Evolutionary conservation across 148 eudicot species (phyloP).

Genomic region (Rhododendron simsii): DNA sequence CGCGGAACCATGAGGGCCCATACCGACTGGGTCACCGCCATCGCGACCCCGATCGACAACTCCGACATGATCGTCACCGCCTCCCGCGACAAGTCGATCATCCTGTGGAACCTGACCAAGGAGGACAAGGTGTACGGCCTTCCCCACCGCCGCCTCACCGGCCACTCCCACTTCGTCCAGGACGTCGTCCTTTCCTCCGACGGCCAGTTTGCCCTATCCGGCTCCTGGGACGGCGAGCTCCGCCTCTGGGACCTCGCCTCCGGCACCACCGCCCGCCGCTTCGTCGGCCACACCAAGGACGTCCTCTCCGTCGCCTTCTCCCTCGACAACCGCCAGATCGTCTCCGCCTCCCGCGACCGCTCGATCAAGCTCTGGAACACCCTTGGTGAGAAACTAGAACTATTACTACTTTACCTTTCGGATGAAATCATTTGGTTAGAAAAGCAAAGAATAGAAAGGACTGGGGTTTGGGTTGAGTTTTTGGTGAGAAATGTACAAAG

Average conservation of each 20-base stretch:
- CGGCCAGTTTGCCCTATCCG: slow-evolving; percentile 80
- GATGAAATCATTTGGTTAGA: neutral
- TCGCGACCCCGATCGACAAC: slow-evolving; percentile 60
- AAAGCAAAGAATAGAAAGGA: neutral
- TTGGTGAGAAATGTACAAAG: neutral
- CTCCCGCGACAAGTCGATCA: slow-evolving; percentile 54
- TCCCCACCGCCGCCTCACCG: slow-evolving; percentile 65
- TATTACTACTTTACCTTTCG: neutral
- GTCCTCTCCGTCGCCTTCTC: slow-evolving; percentile 85
- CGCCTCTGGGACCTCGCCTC: slow-evolving; percentile 77
- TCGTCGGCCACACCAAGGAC: slow-evolving; percentile 84
- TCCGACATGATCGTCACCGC: slow-evolving; percentile 51
- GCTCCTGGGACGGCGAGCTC: slow-evolving; percentile 88
- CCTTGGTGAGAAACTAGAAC: slow-evolving; percentile 21
- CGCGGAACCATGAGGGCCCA: slow-evolving; percentile 55
- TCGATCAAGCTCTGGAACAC: slow-evolving; percentile 94
- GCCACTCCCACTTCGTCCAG: slow-evolving; percentile 78
- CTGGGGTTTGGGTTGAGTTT: neutral
- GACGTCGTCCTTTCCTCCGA: slow-evolving; percentile 85
- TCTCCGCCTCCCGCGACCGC: slow-evolving; percentile 72
- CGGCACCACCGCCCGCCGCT: slow-evolving; percentile 75
- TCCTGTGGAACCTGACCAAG: slow-evolving; percentile 46
- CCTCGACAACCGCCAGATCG: slow-evolving; percentile 87
- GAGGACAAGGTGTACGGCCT: slow-evolving; percentile 49
- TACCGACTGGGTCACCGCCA: slow-evolving; percentile 63